Evolutionary conservation across 257 asterid species (phyloP), one percentile per base, ranked within the genome.

Genomic region (Ilex asprella): DNA sequence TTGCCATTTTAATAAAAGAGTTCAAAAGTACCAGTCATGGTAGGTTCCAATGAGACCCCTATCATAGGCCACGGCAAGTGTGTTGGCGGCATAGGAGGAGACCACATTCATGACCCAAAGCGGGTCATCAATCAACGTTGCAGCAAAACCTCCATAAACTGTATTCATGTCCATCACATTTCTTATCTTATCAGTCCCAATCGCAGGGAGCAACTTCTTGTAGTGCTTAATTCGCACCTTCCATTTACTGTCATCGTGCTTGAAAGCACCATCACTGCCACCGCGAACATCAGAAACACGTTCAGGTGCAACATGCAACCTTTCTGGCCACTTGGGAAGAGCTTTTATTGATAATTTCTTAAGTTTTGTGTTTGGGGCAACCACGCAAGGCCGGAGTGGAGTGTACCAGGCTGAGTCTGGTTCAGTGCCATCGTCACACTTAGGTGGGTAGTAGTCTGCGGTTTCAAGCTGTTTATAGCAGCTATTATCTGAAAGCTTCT

Each of bases 321-420:
- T 35, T 39, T 65, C 58, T 2, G 86, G 84, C 89, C 89, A 82
- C 59, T 79, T 82, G 39, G 76, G 57, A 1, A 79, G 64, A 11
- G 84, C 63, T n/a, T 61, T 51, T 49, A 82, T 47, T 0, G 67
- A 75, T 30, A 70, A 1, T 30, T 60, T 66, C 53, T 62, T 68
- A 73, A 77, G 70, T 58, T 70, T 74, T 12, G 30, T 54, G 43
- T 75, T 58, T 2, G 89, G 86, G 11, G 66, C 59, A 16, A 77
- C 81, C 3, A 82, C 66, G n/a, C 89, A 82, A 8, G 89, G 81
- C 73, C 81, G 71, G 46, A 82, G 76, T 5, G 89, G 89, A 57
- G 82, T 77, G 82, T 82, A 82, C 89, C 89, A 82, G 9, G 89
- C 86, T 0, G 86, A 65, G 60, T 82, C 86, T 2, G 89, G 82